These are phyloP conservation scores for Corynascus novoguineensis DNA, from an alignment of 495 filamentous ascomycete species.

Conservation along the genomic window DNA sequence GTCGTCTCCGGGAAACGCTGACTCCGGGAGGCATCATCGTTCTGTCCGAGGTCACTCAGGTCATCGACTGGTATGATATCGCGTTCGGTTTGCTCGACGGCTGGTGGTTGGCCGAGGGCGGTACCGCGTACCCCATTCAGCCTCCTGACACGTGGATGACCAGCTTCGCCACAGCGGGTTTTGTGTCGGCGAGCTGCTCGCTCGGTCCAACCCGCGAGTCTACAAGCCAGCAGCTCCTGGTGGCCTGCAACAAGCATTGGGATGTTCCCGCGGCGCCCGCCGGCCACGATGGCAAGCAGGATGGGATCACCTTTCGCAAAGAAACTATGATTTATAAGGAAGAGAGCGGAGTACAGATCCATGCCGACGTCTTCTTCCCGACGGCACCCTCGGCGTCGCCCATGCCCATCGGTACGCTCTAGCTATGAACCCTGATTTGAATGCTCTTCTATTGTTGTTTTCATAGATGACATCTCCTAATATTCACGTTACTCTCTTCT, in stretches of 20 bases:
- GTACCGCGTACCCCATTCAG: no score
- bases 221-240: no score
- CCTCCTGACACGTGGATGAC: no score
- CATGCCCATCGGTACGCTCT: not conserved
- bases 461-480: not conserved
- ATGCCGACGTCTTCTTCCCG: conserved; percentile 45
- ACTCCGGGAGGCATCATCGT: conserved; percentile 25
- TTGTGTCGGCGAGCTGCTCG: no score
- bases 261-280: no score
- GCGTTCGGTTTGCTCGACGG: conserved; percentile 48
- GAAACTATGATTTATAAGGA: conserved; percentile 35
- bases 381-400: not conserved
- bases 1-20: not conserved
- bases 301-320: no score
- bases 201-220: no score
- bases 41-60: conserved; percentile 35
- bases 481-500: not conserved
- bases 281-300: no score
- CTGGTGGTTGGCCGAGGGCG: conserved; percentile 52
- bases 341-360: conserved; percentile 24
- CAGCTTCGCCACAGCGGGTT: no score
- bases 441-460: no score
- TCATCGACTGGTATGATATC: conserved; percentile 42
- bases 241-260: no score
- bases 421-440: no score